Percentiles rank a stretch among this genome's conserved stretches.
Evolutionary conservation across 1,139 yeast genomes (phyloP).

Genomic region (Candida sp.): DNA sequence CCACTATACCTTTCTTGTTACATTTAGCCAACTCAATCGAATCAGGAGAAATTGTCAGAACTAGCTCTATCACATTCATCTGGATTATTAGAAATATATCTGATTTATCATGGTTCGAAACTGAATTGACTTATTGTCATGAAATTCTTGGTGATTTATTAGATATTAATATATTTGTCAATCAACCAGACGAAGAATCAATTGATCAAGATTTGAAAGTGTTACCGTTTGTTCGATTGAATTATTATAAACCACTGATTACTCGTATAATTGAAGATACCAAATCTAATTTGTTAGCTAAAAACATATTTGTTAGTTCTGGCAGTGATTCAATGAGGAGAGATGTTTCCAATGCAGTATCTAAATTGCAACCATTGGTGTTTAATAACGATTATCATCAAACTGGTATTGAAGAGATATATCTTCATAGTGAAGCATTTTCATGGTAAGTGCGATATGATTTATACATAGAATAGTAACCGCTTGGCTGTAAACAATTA

Average conservation of each 20-base stretch:
- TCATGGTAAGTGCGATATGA: too few relatives aligned
- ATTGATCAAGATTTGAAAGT: conserved; percentile 5
- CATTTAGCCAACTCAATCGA: conserved; percentile 15
- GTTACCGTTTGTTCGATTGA: conserved; percentile 8
- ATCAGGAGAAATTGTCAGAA: conserved; percentile 10
- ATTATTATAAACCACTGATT: conserved; percentile 33
- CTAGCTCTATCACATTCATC: conserved; percentile 35
- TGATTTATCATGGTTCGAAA: conserved; percentile 41
- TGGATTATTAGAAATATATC: conserved; percentile 45
- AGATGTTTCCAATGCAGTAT: conserved; percentile 41
- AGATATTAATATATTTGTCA: conserved; percentile 22
- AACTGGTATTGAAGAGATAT: conserved; percentile 44
- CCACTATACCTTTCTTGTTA: conserved; percentile 46
- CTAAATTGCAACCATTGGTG: conserved; percentile 31
- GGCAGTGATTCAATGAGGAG: conserved; percentile 47
- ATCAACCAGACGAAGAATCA: conserved; percentile 12
- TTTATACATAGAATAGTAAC: too few relatives aligned
- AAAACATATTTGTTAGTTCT: conserved; percentile 48
- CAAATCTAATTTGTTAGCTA: conserved; percentile 21
- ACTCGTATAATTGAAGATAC: conserved; percentile 15
- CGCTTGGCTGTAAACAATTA: too few relatives aligned
- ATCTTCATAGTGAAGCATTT: conserved; percentile 56
- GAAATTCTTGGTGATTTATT: conserved; percentile 20
- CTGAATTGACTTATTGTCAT: conserved; percentile 33
- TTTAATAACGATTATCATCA: conserved; percentile 25